Base-by-base conservation (phyloP, 768 basidiomycete species). In the Hericium alpestre region DNA sequence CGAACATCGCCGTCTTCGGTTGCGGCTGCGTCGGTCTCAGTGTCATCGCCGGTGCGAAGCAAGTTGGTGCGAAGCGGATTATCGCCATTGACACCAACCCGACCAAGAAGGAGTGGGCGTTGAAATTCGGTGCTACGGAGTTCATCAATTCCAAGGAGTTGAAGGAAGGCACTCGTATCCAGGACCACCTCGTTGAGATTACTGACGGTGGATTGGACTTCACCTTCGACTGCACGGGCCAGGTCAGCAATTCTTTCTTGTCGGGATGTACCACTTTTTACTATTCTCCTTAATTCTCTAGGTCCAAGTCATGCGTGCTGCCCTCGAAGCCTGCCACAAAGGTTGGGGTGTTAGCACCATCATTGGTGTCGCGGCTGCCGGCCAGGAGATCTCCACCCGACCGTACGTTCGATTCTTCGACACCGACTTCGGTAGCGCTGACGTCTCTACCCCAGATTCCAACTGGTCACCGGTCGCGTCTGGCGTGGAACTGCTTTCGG, bases 321-420 rank as follows among this genome's bases (percentile, higher is more conserved):
- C 96, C 23, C 81, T 99, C 50, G 96, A 99, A 73, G 90, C 93
- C n/a, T 97, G 93, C 71, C 96, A 99, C 73, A 98, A 98, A 69
- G 96, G 96, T 13, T 99, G 96, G 96, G 96, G 96, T 64, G 86
- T 97, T 46, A 91, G 86, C 57, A 97, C 91, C 56, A 69, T 99
- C 62, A 97, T 99, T 58, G 95, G 95, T 59, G 96, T 99, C 43
- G 96, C 96, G 3, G 93, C 93, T 22, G 93, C 96, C 18, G 96
- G 96, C 7, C 86, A 96, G 65, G 96, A 98, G 61, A 72, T 67
- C 50, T 69, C 68, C 32, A 68, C 66, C 41, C 64, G 68, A 40
- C 69, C 72, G 67, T 67, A 57, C 65, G 67, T 65, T 16, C 48
- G 50, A 51, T 55, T 27, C 20, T 39, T 58, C 10, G 39, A 13